Conservation (phyloP, 2,329 filamentous ascomycete genomes). For the Aureobasidium namibiae region DNA sequence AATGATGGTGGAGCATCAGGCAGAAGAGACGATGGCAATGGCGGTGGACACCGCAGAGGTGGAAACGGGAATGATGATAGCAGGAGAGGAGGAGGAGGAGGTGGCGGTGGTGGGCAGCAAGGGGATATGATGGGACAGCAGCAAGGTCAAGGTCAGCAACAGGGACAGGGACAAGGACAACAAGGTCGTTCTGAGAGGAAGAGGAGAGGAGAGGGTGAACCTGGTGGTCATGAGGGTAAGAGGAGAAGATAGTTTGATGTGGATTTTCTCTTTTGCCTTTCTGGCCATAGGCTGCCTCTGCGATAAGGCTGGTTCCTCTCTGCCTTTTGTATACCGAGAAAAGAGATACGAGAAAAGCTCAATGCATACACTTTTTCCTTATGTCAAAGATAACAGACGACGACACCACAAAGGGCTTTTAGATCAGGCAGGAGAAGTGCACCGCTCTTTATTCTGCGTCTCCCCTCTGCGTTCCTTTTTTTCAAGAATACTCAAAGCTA, state of each 20-base stretch:
- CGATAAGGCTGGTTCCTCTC: too few relatives aligned
- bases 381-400: too few relatives aligned
- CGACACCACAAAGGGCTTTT: too few relatives aligned
- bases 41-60: neutral
- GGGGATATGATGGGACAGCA: too few relatives aligned
- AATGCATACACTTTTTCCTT: too few relatives aligned
- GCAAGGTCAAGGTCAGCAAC: neutral
- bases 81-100: neutral
- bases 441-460: too few relatives aligned
- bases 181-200: conserved; percentile 10
- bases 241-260: conserved; percentile 9
- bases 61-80: neutral
- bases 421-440: too few relatives aligned
- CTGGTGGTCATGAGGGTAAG: conserved; percentile 10
- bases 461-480: too few relatives aligned
- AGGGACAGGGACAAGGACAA: neutral
- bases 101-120: neutral
- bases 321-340: too few relatives aligned
- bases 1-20: neutral
- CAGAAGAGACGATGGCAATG: neutral
- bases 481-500: too few relatives aligned
- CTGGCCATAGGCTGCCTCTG: neutral
- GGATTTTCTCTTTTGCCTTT: neutral
- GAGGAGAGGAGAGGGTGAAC: conserved; percentile 15
- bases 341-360: too few relatives aligned